These are phyloP conservation scores for Agaricus sinodeliciosus DNA, from an alignment of 768 basidiomycete genomes.

Conservation along the genomic window DNA sequence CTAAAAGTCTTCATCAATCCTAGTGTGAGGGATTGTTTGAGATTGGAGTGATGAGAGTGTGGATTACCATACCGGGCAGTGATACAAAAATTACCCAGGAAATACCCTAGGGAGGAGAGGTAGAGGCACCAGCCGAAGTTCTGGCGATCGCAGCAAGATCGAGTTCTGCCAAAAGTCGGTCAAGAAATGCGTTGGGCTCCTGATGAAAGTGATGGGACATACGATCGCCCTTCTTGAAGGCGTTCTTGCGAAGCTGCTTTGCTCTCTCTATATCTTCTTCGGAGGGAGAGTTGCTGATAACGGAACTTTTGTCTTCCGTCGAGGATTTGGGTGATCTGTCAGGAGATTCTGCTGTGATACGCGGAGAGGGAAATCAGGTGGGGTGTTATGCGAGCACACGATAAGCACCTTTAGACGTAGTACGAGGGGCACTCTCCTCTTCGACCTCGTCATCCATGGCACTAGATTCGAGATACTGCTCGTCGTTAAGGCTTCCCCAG, in stretches of 20 bases:
- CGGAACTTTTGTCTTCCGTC: constrained; percentile 31
- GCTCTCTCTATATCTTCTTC: constrained; percentile 65
- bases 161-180: constrained; percentile 21
- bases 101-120: constrained; percentile 32
- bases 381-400: neutral
- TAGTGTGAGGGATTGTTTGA: too few species aligned
- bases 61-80: too few species aligned
- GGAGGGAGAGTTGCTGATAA: constrained; percentile 26
- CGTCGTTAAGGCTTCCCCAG: constrained; percentile 73
- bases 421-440: neutral
- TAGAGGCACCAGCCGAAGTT: constrained; percentile 66
- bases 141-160: constrained; percentile 80
- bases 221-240: constrained; percentile 64
- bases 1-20: too few species aligned
- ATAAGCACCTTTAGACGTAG: neutral
- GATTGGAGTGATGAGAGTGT: too few species aligned
- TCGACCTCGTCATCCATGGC: constrained; percentile 53
- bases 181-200: neutral
- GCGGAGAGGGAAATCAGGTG: too few species aligned
- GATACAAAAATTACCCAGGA: too few species aligned
- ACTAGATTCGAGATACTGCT: constrained; percentile 51
- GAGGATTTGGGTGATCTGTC: neutral
- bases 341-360: neutral
- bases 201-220: constrained; percentile 9
- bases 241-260: constrained; percentile 63